phyloP scores from a whole-genome alignment of 495 filamentous ascomycete species.

The Penicillium coffeae region DNA sequence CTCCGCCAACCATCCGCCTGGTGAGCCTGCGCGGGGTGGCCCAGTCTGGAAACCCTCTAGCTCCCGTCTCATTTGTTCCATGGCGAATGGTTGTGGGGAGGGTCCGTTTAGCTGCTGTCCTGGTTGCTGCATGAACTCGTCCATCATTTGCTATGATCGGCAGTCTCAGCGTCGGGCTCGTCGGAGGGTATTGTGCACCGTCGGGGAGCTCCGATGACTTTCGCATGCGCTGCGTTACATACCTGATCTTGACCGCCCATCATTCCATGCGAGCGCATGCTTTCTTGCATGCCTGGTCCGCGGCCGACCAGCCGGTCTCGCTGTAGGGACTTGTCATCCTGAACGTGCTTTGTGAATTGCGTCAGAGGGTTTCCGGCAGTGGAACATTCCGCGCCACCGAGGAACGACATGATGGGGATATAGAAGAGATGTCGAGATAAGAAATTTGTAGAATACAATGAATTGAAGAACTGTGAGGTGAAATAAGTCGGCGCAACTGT shows the following conservation, averaged over 20 bases:
- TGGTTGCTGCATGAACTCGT: slow-evolving; percentile 80
- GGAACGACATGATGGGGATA: slow-evolving; percentile 71
- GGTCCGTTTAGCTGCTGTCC: slow-evolving; percentile 51
- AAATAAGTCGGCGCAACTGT: background rate
- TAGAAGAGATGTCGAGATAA: background rate
- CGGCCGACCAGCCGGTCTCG: slow-evolving; percentile 78
- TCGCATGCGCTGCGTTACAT: background rate
- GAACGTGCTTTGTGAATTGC: slow-evolving; percentile 92
- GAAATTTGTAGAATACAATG: slow-evolving; percentile 1
- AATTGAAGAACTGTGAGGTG: background rate
- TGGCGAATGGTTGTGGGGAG: slow-evolving; percentile 55
- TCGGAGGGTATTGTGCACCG: background rate
- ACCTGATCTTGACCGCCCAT: slow-evolving; percentile 62
- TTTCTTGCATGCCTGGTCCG: slow-evolving; percentile 60
- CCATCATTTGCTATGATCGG: slow-evolving; percentile 62
- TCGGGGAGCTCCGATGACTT: slow-evolving; percentile 1
- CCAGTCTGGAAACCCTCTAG: slow-evolving; percentile 58
- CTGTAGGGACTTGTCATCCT: slow-evolving; percentile 91
- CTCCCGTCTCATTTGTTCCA: slow-evolving; percentile 67
- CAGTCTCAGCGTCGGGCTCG: background rate
- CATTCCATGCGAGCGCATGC: slow-evolving; percentile 59
- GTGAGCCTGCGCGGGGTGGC: slow-evolving; percentile 52
- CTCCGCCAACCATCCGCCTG: slow-evolving; percentile 62
- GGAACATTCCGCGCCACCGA: slow-evolving; percentile 94
- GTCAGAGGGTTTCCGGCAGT: slow-evolving; percentile 93